These are phyloP conservation scores for Fragilaria radians DNA, from an alignment of 108 stramenopile genomes.

Conservation along the genomic window DNA sequence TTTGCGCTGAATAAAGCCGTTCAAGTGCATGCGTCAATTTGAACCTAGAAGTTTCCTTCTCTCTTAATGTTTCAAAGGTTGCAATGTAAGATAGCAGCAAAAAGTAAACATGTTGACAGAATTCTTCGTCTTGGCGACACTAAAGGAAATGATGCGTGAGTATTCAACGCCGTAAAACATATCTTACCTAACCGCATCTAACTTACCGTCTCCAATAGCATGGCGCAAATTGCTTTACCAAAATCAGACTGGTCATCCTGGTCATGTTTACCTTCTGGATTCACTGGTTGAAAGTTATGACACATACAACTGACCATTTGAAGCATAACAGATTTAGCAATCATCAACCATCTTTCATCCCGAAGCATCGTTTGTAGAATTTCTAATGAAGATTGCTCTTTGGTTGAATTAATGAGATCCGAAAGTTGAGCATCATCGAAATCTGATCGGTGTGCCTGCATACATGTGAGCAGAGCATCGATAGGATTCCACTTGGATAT, in stretches of 20 bases:
- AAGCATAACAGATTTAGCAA: constrained; percentile 1
- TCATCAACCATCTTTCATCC: not conserved
- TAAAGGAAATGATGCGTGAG: too few relatives aligned
- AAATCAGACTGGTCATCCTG: too few relatives aligned
- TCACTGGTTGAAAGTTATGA: too few relatives aligned
- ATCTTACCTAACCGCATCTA: too few relatives aligned
- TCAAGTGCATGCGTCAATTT: too few relatives aligned
- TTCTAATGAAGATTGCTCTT: not conserved
- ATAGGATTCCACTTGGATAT: constrained; percentile 15
- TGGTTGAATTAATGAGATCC: not conserved
- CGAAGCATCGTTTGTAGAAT: not conserved
- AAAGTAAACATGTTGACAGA: constrained; percentile 48
- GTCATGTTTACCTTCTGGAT: too few relatives aligned
- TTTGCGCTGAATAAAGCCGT: too few relatives aligned
- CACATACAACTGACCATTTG: not conserved
- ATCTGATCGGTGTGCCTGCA: constrained; percentile 17
- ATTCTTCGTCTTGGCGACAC: constrained; percentile 26
- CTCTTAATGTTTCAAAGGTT: constrained; percentile 22
- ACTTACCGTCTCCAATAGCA: too few relatives aligned
- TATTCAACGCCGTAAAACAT: too few relatives aligned
- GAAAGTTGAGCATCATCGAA: constrained; percentile 26
- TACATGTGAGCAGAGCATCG: constrained; percentile 28
- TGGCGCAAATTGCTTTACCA: too few relatives aligned
- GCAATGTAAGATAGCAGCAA: constrained; percentile 38
- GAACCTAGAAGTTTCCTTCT: not conserved